These are phyloP conservation scores for Oryza longistaminata DNA, from an alignment of 176 grass and related monocot species.

Conservation along the genomic window DNA sequence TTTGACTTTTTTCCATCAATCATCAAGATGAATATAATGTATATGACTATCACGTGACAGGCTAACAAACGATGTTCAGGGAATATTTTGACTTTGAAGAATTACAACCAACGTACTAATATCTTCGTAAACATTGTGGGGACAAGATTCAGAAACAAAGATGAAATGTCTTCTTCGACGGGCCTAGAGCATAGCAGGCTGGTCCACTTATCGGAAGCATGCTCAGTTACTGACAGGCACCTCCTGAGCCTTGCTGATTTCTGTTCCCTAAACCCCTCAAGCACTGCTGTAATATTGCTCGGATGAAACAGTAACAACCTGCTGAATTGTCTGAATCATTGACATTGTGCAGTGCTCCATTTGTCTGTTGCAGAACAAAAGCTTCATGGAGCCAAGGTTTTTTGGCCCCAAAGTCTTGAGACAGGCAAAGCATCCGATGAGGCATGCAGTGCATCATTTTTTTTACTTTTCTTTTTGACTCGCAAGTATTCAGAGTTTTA, in stretches of 20 bases:
- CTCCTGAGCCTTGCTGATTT: neutral
- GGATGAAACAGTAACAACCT: neutral
- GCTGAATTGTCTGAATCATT: neutral
- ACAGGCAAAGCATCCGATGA: neutral
- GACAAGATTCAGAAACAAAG: neutral
- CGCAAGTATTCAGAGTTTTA: neutral
- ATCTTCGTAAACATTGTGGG: neutral
- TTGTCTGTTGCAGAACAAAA: neutral
- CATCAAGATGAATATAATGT: neutral
- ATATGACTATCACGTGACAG: neutral
- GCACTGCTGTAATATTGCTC: neutral
- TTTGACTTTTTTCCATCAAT: neutral
- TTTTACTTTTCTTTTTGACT: neutral
- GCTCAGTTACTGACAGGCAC: neutral
- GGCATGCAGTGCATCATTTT: neutral
- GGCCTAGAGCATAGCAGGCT: neutral
- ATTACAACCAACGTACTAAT: neutral
- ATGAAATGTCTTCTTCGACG: neutral
- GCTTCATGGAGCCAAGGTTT: neutral
- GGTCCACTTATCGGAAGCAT: constrained; percentile 2
- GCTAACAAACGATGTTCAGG: neutral
- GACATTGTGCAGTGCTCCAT: neutral
- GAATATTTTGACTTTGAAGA: neutral
- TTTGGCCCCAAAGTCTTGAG: neutral
- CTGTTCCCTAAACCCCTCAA: neutral